Evolutionary conservation across 345 rosid species (phyloP).

Genomic region (Brassica rapa): DNA sequence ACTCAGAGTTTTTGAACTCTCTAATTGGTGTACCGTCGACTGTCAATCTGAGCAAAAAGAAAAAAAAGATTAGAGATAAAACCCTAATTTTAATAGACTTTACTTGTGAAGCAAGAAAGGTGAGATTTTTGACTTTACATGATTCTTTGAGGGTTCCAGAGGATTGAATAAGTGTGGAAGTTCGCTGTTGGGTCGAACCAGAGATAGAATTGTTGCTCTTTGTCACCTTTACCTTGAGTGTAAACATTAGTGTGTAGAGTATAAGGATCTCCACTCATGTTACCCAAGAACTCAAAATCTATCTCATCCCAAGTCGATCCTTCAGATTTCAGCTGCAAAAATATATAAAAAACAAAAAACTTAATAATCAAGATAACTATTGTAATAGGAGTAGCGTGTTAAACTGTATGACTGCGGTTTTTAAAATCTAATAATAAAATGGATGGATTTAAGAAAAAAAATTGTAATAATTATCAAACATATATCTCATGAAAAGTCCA

Average conservation of each 20-base stretch:
- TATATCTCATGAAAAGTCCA: not conserved
- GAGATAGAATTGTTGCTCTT: constrained; percentile 48
- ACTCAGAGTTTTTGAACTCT: constrained; percentile 57
- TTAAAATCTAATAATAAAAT: not conserved
- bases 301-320: constrained; percentile 47
- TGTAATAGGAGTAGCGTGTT: not conserved
- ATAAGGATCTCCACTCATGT: constrained; percentile 46
- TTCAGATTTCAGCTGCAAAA: constrained; percentile 30
- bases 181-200: constrained; percentile 45
- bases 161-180: constrained; percentile 49
- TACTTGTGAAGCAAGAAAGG: constrained; percentile 20
- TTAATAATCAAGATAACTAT: not conserved
- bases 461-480: not conserved
- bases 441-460: not conserved
- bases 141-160: constrained; percentile 50
- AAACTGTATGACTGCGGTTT: not conserved
- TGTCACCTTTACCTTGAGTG: constrained; percentile 45
- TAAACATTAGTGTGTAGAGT: constrained; percentile 50
- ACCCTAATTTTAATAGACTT: not conserved
- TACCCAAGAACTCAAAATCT: constrained; percentile 52
- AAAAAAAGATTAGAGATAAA: not conserved
- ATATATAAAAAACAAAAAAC: not conserved
- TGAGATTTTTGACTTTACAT: constrained; percentile 26
- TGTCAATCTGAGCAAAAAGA: constrained; percentile 36
- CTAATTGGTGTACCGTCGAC: constrained; percentile 64